Evolutionary conservation across 345 rosid genomes (phyloP).

Genomic region (Syzygium jambos): DNA sequence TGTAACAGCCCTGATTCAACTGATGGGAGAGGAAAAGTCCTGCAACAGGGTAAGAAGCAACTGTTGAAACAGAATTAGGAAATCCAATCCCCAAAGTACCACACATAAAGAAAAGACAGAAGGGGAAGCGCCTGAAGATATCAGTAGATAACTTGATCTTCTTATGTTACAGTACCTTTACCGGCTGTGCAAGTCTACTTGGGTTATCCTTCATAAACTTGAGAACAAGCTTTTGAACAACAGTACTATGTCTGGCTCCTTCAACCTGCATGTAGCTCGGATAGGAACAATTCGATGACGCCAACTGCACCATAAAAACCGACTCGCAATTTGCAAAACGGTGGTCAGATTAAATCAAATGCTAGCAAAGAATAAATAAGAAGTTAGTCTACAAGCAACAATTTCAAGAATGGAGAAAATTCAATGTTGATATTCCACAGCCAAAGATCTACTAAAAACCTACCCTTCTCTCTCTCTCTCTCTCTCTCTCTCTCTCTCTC

Average conservation of each 20-base stretch:
- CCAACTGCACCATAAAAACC: slow-evolving; percentile 50
- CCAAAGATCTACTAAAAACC: background rate
- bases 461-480: background rate
- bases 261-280: slow-evolving; percentile 72
- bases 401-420: background rate
- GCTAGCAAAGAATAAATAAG: background rate
- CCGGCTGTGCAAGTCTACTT: slow-evolving; percentile 1
- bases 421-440: background rate
- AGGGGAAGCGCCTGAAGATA: background rate
- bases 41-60: background rate
- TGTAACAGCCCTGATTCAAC: background rate
- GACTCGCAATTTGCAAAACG: background rate
- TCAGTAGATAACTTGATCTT: background rate
- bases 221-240: slow-evolving; percentile 66
- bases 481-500: too few relatives aligned
- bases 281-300: slow-evolving; percentile 77
- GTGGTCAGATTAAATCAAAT: background rate
- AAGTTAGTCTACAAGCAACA: background rate
- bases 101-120: too few relatives aligned
- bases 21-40: background rate
- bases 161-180: background rate
- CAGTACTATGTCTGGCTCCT: slow-evolving; percentile 58
- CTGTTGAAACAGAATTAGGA: background rate
- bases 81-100: background rate
- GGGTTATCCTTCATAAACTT: slow-evolving; percentile 35